Percentiles rank a stretch among this genome's conserved stretches.
Conservation (phyloP, 495 filamentous ascomycete species). For the Aspergillus asperescens region DNA sequence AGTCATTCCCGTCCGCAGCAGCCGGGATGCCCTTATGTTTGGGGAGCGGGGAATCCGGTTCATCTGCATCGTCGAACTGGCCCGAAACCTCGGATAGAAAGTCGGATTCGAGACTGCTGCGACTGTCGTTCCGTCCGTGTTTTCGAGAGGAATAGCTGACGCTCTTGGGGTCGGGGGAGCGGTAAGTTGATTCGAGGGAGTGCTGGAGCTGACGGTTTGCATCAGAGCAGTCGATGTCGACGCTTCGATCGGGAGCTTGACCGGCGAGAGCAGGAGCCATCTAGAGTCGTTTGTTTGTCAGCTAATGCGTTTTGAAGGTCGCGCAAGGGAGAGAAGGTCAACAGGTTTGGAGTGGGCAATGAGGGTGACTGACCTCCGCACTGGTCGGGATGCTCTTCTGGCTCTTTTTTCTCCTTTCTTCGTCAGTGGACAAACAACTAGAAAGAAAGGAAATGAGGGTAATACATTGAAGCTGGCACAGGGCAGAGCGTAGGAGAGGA, state of each 20-base stretch:
- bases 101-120: constrained; percentile 19
- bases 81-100: constrained; percentile 35
- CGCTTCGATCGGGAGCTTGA: constrained; percentile 5
- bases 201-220: constrained; percentile 23
- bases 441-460: neutral
- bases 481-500: neutral
- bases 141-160: constrained; percentile 30
- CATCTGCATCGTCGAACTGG: constrained; percentile 42
- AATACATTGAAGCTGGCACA: neutral
- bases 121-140: constrained; percentile 25
- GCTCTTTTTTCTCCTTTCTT: neutral
- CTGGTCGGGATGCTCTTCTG: neutral
- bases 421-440: neutral
- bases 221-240: constrained; percentile 13
- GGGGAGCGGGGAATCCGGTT: constrained; percentile 14
- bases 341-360: neutral
- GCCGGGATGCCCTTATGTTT: neutral
- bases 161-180: constrained; percentile 12
- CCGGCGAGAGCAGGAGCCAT: constrained; percentile 7
- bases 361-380: neutral
- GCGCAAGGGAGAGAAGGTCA: constrained; percentile 6
- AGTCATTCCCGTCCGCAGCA: neutral
- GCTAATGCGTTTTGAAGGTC: neutral
- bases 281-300: constrained; percentile 4
- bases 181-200: constrained; percentile 19